Conservation (phyloP, 2,329 filamentous ascomycete genomes). For the Neocatenulostroma microsporum region DNA sequence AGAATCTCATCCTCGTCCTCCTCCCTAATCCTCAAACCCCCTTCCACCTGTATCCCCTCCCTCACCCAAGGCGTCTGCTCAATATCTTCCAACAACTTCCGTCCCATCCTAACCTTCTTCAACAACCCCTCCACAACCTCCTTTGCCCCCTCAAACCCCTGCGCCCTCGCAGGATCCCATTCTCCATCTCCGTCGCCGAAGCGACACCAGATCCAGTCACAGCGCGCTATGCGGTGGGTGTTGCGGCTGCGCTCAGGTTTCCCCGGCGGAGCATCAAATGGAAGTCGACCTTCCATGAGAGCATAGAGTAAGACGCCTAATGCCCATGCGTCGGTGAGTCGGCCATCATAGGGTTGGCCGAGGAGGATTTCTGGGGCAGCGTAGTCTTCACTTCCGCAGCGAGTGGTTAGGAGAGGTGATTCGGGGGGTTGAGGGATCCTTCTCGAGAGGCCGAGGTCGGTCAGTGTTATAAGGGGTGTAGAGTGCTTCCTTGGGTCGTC, state of each 20-base stretch:
- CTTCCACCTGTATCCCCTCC: slow-evolving; percentile 61
- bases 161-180: slow-evolving; percentile 64
- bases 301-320: slow-evolving; percentile 89
- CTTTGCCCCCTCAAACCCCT: slow-evolving; percentile 64
- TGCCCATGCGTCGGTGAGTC: slow-evolving; percentile 88
- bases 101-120: slow-evolving; percentile 66
- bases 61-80: slow-evolving; percentile 67
- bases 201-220: slow-evolving; percentile 91
- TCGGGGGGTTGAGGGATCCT: slow-evolving; percentile 60
- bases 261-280: slow-evolving; percentile 82
- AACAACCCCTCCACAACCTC: slow-evolving; percentile 75
- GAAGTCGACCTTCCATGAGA: slow-evolving; percentile 85
- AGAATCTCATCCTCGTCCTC: slow-evolving; percentile 38
- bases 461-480: slow-evolving; percentile 76
- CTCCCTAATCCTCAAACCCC: slow-evolving; percentile 46
- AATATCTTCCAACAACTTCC: slow-evolving; percentile 69
- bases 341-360: slow-evolving; percentile 88
- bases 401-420: slow-evolving; percentile 81
- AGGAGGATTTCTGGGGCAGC: slow-evolving; percentile 94
- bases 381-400: slow-evolving; percentile 95
- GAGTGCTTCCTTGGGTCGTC: slow-evolving; percentile 73
- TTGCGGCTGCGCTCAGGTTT: slow-evolving; percentile 64
- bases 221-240: slow-evolving; percentile 87
- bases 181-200: slow-evolving; percentile 80
- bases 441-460: slow-evolving; percentile 83